Percentiles rank a stretch among this genome's conserved stretches.
These are phyloP conservation scores for Graphium sp. DNA, from an alignment of 2,329 filamentous ascomycete genomes.

Conservation along the genomic window DNA sequence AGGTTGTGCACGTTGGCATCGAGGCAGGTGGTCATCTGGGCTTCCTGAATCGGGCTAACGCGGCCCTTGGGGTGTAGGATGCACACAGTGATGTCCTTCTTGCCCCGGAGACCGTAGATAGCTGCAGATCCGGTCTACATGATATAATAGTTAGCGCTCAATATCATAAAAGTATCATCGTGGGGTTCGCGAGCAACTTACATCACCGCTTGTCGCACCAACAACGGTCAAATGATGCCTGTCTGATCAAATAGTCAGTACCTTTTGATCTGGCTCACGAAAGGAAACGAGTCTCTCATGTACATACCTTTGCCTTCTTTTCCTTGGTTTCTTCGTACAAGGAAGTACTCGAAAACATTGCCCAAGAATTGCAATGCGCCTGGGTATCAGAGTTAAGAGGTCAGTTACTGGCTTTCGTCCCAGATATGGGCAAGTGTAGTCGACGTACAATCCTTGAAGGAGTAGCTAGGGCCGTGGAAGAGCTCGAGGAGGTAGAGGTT, in stretches of 20 bases:
- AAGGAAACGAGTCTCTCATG: neutral
- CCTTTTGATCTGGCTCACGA: neutral
- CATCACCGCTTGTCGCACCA: slow-evolving; percentile 74
- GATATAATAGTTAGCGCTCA: neutral
- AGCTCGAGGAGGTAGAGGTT: slow-evolving; percentile 81
- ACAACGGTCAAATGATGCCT: slow-evolving; percentile 74
- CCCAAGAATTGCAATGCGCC: slow-evolving; percentile 84
- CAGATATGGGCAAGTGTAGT: no score
- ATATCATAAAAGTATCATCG: no score
- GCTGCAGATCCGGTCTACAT: slow-evolving; percentile 88
- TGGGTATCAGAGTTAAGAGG: slow-evolving; percentile 27
- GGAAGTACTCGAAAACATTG: slow-evolving; percentile 88
- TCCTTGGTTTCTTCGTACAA: slow-evolving; percentile 54
- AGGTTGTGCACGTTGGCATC: slow-evolving; percentile 90
- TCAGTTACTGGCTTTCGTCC: neutral
- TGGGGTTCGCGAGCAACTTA: slow-evolving; percentile 8
- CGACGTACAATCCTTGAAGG: slow-evolving; percentile 84
- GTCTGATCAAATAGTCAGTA: slow-evolving; percentile 22
- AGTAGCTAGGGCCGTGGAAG: slow-evolving; percentile 90
- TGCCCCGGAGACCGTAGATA: slow-evolving; percentile 85
- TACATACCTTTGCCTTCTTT: slow-evolving; percentile 39
- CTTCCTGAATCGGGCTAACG: slow-evolving; percentile 82
- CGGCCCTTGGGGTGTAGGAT: slow-evolving; percentile 87
- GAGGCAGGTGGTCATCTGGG: slow-evolving; percentile 89
- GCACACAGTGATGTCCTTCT: slow-evolving; percentile 93